These are phyloP conservation scores for Blastobotrys parvus DNA, from an alignment of 805 yeast species.

Conservation along the genomic window DNA sequence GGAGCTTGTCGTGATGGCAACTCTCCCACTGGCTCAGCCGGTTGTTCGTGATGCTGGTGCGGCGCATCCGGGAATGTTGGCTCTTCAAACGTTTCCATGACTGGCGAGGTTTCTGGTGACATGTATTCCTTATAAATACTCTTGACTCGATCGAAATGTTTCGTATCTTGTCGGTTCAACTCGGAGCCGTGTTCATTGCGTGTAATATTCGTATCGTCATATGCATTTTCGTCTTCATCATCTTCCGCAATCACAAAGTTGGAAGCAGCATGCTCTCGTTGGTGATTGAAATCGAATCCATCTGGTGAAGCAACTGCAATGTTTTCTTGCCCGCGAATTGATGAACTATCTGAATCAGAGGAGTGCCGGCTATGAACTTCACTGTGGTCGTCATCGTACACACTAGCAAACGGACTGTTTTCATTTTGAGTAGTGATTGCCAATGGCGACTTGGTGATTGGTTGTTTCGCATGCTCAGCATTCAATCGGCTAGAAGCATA, in stretches of 20 bases:
- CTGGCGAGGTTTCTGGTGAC: slow-evolving; percentile 6
- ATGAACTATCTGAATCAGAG: too few relatives aligned
- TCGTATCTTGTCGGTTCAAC: slow-evolving; percentile 16
- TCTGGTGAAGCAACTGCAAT: too few relatives aligned
- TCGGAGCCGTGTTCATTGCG: background rate
- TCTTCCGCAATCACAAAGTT: slow-evolving; percentile 1
- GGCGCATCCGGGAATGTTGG: background rate
- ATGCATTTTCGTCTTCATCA: background rate
- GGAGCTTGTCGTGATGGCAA: slow-evolving; percentile 4
- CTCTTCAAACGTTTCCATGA: background rate
- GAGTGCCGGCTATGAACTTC: too few relatives aligned
- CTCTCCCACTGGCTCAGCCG: background rate
- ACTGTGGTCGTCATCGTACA: too few relatives aligned
- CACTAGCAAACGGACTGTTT: too few relatives aligned
- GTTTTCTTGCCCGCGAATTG: too few relatives aligned
- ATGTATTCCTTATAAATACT: slow-evolving; percentile 23
- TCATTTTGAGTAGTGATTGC: too few relatives aligned
- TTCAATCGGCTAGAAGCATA: too few relatives aligned
- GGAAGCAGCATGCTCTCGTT: background rate
- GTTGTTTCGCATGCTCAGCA: too few relatives aligned
- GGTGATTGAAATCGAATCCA: slow-evolving; percentile 1
- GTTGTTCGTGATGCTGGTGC: background rate
- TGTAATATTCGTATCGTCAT: background rate
- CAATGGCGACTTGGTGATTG: too few relatives aligned
- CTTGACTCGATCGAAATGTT: slow-evolving; percentile 21